Conservation (phyloP, 176 grass and related monocot genomes). For the Pontederia crassipes region DNA sequence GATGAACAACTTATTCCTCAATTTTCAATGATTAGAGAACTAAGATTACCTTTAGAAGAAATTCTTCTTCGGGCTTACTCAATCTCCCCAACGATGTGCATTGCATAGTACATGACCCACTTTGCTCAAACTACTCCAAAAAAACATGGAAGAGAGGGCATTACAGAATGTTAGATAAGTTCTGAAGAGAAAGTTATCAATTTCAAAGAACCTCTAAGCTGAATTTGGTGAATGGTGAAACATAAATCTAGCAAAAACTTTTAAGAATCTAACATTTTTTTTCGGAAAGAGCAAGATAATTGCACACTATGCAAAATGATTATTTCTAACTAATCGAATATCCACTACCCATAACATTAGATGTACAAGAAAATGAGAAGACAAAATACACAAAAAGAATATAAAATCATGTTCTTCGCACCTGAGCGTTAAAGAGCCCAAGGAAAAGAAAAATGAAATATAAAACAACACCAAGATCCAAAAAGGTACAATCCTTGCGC, state of each 20-base stretch:
- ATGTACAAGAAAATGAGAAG: no score
- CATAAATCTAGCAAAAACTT: neutral
- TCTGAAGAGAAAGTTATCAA: neutral
- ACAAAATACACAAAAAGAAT: no score
- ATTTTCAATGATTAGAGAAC: neutral
- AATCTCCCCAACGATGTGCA: constrained; percentile 71
- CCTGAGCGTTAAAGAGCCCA: no score
- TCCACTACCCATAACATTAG: no score
- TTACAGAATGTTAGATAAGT: constrained; percentile 3
- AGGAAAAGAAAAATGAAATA: no score
- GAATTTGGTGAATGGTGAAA: neutral
- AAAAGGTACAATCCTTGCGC: neutral
- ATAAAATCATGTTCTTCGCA: no score
- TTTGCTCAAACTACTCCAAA: constrained; percentile 59
- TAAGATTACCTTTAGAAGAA: constrained; percentile 51
- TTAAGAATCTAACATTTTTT: no score
- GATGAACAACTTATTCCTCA: neutral
- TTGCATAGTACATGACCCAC: constrained; percentile 67
- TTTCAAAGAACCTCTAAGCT: no score
- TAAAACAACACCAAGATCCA: no score
- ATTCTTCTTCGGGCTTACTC: constrained; percentile 52
- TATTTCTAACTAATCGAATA: no score
- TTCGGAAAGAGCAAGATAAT: no score
- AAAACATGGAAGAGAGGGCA: constrained; percentile 10
- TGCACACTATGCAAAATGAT: no score